Evolutionary conservation across 176 grass and related monocot genomes (phyloP).

Genomic region (Cenchrus fungigraminus): DNA sequence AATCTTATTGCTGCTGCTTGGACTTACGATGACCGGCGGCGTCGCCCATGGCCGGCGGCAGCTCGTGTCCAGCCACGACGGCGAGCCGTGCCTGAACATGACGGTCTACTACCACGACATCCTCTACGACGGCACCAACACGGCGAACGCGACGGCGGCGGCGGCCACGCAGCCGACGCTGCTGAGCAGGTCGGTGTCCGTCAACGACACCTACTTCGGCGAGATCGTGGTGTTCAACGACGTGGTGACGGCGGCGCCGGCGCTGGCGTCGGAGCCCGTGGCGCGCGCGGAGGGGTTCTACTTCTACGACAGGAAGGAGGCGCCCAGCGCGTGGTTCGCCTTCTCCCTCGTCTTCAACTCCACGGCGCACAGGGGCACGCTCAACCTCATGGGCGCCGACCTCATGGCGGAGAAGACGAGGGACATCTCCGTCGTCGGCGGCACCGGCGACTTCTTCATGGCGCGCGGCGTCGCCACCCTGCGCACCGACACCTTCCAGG

Average conservation of each 20-base stretch:
- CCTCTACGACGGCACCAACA: constrained; percentile 40
- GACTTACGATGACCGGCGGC: neutral
- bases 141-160: constrained; percentile 43
- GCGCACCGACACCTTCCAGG: constrained; percentile 4
- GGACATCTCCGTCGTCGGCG: constrained; percentile 50
- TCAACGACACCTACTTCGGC: constrained; percentile 44
- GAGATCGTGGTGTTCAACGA: constrained; percentile 50
- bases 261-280: constrained; percentile 21
- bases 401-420: constrained; percentile 12
- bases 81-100: constrained; percentile 37
- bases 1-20: neutral
- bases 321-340: constrained; percentile 25
- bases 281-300: constrained; percentile 50
- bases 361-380: constrained; percentile 34
- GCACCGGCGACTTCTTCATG: constrained; percentile 65
- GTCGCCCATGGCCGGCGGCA: neutral
- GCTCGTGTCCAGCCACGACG: neutral
- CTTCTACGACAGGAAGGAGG: constrained; percentile 35
- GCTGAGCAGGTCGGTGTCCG: constrained; percentile 12
- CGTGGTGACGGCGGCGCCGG: constrained; percentile 22
- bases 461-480: constrained; percentile 49
- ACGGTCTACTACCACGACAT: constrained; percentile 53
- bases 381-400: constrained; percentile 57
- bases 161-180: neutral
- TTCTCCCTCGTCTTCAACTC: constrained; percentile 56